Base-by-base conservation (phyloP, 148 eudicot genomes). In the Mesembryanthemum crystallinum region DNA sequence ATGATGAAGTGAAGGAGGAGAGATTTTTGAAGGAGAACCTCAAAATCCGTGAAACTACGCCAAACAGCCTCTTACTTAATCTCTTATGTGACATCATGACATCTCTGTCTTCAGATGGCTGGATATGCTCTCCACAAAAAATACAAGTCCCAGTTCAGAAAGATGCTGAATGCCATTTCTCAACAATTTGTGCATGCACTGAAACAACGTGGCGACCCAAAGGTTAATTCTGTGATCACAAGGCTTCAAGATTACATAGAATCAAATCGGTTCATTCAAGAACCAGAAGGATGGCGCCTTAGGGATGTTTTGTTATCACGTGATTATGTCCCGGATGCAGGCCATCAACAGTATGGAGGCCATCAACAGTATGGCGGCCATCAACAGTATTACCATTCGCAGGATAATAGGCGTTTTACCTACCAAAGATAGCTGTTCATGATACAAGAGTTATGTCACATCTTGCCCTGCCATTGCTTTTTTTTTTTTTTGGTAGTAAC, bases 261-360 rank as follows among this genome's bases (percentile, higher is more conserved):
- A 52, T 86, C 96, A 8, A 79, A 76, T 6, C 74, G 74, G 69
- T 95, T 77, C 78, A 82, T 78, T 12, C 67, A 79, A 45, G 96
- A 92, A 76, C 98, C 98, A 0, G 89, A 86, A 69, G 98, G 98
- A 71, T 77, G 90, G 83, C 85, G 85, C 7, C 82, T 92, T 59
- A 77, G 69, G 69, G 64, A 27, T 10, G 45, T 72, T 58, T 55
- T 89, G 23, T 45, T 80, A 33, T 91, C 91, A 0, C 64, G 37
- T 55, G 37, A 72, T 39, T 28, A 33, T 28, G 63, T 49, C 60
- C 72, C 79, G 13, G 77, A 73, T 13, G n/a, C 70, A 27, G 58
- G 73, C 5, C 21, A 35, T n/a, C 69, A 17, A 35, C 57, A 72
- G 62, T 8, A 45, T 45, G 11, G 14, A 9, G 49, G 7, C 14